These are phyloP conservation scores for Tylopilus sp. DNA, from an alignment of 768 basidiomycete genomes.

Conservation along the genomic window DNA sequence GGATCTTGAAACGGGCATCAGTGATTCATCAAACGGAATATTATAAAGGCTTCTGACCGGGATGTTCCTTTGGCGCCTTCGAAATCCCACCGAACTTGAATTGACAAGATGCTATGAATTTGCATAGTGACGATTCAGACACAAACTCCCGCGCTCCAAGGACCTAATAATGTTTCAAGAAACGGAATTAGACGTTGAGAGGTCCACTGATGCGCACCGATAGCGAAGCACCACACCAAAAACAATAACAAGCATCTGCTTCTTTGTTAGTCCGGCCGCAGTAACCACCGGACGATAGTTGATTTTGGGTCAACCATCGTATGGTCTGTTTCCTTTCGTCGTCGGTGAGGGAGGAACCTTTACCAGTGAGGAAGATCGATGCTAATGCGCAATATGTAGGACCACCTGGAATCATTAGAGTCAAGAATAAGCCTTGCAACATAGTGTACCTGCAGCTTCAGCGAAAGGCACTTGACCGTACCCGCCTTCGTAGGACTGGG, in stretches of 20 bases:
- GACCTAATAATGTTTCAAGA: slow-evolving; percentile 46
- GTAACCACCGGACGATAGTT: slow-evolving; percentile 68
- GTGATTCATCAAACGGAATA: not conserved
- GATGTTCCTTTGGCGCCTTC: slow-evolving; percentile 74
- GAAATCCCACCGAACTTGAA: slow-evolving; percentile 87
- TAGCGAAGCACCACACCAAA: slow-evolving; percentile 88
- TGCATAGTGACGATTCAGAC: slow-evolving; percentile 49
- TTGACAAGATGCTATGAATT: slow-evolving; percentile 74
- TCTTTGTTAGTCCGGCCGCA: slow-evolving; percentile 85
- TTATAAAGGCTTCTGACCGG: slow-evolving; percentile 49
- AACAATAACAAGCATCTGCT: slow-evolving; percentile 93
- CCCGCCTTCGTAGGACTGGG: slow-evolving; percentile 88
- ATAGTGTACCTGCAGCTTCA: slow-evolving; percentile 75
- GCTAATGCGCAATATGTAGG: slow-evolving; percentile 92
- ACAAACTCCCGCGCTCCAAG: slow-evolving; percentile 59
- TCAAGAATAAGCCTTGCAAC: not conserved
- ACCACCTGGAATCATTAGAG: slow-evolving; percentile 54
- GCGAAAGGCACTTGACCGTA: slow-evolving; percentile 79
- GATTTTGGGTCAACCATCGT: slow-evolving; percentile 77
- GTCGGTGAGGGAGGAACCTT: slow-evolving; percentile 24
- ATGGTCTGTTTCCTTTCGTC: slow-evolving; percentile 53
- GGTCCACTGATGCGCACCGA: slow-evolving; percentile 43
- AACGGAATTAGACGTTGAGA: not conserved
- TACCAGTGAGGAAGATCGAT: slow-evolving; percentile 52
- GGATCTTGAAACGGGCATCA: slow-evolving; percentile 59